A percentile compares a stretch with the other conserved stretches of the same genome.
Evolutionary conservation across 768 basidiomycete genomes (phyloP).

Genomic region (Tylopilus rubrobrunneus): DNA sequence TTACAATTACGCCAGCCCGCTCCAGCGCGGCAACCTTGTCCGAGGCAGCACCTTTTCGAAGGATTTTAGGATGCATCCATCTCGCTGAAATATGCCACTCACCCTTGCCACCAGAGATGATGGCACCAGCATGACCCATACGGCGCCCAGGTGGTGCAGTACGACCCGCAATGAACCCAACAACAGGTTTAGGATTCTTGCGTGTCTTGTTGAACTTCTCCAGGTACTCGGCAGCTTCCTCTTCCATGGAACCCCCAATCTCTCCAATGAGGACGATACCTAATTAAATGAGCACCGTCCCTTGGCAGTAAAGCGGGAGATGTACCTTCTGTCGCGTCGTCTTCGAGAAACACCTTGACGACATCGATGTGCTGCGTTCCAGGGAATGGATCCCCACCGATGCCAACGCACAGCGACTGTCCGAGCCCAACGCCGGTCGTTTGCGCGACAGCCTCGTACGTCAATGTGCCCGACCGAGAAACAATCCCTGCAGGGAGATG

Average conservation of each 20-base stretch:
- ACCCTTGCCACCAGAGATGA: constrained; percentile 98
- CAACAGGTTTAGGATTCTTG: constrained; percentile 86
- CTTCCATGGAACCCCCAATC: constrained; percentile 99
- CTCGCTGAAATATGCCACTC: constrained; percentile 9
- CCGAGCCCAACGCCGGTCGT: constrained; percentile 95
- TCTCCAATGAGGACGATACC: constrained; percentile 98
- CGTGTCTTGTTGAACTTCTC: constrained; percentile 90
- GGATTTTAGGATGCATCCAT: neutral
- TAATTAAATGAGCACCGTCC: constrained; percentile 26
- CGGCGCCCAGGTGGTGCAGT: constrained; percentile 97
- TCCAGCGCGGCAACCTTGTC: constrained; percentile 94
- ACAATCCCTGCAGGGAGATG: constrained; percentile 64
- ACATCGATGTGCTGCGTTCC: constrained; percentile 96
- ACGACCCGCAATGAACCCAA: constrained; percentile 96
- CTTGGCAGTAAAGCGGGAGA: neutral
- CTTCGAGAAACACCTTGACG: constrained; percentile 92
- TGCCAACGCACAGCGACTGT: constrained; percentile 94
- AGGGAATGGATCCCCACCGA: constrained; percentile 96
- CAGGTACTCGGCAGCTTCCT: constrained; percentile 96
- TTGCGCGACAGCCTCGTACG: constrained; percentile 98
- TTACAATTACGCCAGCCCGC: constrained; percentile 89
- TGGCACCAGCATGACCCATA: constrained; percentile 98
- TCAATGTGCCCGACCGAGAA: constrained; percentile 92
- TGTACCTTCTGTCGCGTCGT: constrained; percentile 89
- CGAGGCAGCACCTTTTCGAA: constrained; percentile 65